Percentiles rank a stretch among this genome's conserved stretches.
These are phyloP conservation scores for Cyberlindnera galapagoensis DNA, from an alignment of 805 yeast genomes.

Conservation along the genomic window DNA sequence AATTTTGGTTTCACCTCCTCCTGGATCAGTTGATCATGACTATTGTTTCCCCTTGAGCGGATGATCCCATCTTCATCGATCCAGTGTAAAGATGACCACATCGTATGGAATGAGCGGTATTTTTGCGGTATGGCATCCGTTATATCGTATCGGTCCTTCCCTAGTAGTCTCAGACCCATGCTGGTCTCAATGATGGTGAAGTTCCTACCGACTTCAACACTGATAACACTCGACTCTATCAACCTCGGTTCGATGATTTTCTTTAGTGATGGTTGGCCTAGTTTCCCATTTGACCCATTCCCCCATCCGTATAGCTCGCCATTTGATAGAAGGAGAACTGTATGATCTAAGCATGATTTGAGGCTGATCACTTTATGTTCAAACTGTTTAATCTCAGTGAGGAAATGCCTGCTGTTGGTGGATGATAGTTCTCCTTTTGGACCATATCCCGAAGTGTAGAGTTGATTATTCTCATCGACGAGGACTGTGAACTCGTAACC, in stretches of 20 bases:
- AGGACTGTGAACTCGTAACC: conserved; percentile 78
- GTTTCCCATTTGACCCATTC: conserved; percentile 54
- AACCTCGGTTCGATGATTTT: no score
- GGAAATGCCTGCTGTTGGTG: no score
- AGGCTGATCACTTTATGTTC: conserved; percentile 15
- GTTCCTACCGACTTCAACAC: conserved; percentile 46
- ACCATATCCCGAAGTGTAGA: conserved; percentile 60
- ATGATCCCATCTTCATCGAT: conserved; percentile 24
- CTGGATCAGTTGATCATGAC: conserved; percentile 60
- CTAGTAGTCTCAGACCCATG: conserved; percentile 24
- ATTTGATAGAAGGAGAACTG: conserved; percentile 31
- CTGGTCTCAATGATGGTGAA: conserved; percentile 38
- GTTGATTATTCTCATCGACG: conserved; percentile 31
- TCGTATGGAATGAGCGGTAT: conserved; percentile 32
- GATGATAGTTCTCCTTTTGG: conserved; percentile 71
- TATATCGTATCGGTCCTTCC: conserved; percentile 28
- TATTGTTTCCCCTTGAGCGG: conserved; percentile 63
- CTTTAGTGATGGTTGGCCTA: no score
- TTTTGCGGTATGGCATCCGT: conserved; percentile 1
- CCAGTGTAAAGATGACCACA: conserved; percentile 80
- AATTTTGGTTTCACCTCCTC: conserved; percentile 1
- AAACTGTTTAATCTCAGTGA: no score
- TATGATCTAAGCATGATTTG: conserved; percentile 40
- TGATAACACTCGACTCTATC: no score
- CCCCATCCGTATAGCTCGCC: conserved; percentile 64